Evolutionary conservation across 2,329 filamentous ascomycete species (phyloP).

Genomic region (Balansia obtecta): DNA sequence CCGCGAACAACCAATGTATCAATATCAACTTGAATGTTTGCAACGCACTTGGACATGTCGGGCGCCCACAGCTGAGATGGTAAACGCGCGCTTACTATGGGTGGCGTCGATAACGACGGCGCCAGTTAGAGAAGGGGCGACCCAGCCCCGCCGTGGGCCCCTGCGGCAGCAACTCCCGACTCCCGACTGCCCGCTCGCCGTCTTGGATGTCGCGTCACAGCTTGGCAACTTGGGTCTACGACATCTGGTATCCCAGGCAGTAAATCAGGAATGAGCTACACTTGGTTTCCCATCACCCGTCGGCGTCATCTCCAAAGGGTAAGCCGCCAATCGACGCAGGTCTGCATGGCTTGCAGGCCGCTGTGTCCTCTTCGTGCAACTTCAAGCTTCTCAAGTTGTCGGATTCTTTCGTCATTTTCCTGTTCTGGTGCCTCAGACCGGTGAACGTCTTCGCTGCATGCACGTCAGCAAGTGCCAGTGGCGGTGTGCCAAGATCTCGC

Average conservation of each 20-base stretch:
- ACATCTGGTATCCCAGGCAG: neutral
- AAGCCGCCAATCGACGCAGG: neutral
- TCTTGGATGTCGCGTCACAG: neutral
- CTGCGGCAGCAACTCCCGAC: neutral
- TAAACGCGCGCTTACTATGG: no score
- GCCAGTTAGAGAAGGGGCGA: neutral
- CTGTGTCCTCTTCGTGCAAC: slow-evolving; percentile 1
- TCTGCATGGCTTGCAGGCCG: slow-evolving; percentile 3
- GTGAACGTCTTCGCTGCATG: neutral
- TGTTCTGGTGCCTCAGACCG: neutral
- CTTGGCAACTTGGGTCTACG: neutral
- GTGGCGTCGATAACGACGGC: neutral
- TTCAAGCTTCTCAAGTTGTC: neutral
- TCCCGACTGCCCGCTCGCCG: neutral
- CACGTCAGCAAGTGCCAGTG: neutral
- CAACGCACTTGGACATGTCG: neutral
- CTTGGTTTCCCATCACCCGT: neutral
- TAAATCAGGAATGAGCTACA: neutral
- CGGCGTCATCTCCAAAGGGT: neutral
- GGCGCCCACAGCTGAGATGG: no score
- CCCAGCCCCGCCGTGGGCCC: neutral
- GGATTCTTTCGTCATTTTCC: neutral
- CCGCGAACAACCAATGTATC: no score
- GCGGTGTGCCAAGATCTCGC: neutral
- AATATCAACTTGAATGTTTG: neutral